Conservation (phyloP, 352 stramenopile species). For the Thalassiosira gravida region DNA sequence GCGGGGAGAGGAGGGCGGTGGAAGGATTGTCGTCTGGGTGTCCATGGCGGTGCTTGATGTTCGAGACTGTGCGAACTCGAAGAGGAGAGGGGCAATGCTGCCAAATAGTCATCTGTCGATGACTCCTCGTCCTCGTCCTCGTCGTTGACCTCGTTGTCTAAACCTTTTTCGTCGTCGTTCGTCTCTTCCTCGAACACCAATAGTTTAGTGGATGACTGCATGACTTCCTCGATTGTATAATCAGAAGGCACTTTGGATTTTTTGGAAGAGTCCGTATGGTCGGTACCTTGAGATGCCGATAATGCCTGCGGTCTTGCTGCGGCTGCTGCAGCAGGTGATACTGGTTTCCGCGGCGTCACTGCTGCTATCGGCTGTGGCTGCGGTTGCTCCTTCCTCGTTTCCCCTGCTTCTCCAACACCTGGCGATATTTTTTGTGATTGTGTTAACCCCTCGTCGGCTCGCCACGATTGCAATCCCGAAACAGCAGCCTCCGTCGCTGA, state of each 20-base stretch:
- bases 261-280: not conserved
- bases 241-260: constrained; percentile 1
- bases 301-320: constrained; percentile 3
- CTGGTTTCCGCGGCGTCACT: not conserved
- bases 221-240: constrained; percentile 1
- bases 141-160: not conserved
- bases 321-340: not conserved
- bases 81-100: too few relatives aligned
- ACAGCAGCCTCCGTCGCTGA: not conserved
- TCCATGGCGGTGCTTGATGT: not conserved
- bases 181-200: constrained; percentile 8
- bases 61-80: too few relatives aligned
- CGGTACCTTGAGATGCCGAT: constrained; percentile 2
- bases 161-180: not conserved
- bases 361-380: not conserved
- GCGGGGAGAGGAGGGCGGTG: not conserved
- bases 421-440: not conserved
- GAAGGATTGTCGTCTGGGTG: not conserved
- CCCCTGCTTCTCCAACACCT: not conserved
- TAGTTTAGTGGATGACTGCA: not conserved
- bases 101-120: too few relatives aligned
- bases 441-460: not conserved
- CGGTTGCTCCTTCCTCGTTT: not conserved
- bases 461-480: not conserved
- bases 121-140: too few relatives aligned